Percentiles rank a stretch among this genome's conserved stretches.
Conservation (phyloP, 2,329 filamentous ascomycete genomes). For the Neoscytalidium dimidiatum region DNA sequence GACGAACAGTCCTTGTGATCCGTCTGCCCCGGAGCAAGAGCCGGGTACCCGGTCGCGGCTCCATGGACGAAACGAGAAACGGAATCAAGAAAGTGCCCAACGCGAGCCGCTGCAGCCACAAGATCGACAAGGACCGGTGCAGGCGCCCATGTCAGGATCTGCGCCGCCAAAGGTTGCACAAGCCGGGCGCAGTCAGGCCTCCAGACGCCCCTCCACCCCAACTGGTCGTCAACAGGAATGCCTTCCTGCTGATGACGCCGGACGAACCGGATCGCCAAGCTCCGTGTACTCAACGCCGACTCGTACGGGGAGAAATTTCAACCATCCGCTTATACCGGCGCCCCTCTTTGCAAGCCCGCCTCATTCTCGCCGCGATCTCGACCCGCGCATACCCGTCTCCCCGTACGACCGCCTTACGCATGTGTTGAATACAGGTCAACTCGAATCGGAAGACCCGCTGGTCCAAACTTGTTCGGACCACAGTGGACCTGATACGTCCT, state of each 20-base stretch:
- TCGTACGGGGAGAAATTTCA: background rate
- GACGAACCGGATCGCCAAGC: background rate
- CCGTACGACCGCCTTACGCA: constrained; percentile 11
- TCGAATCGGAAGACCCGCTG: background rate
- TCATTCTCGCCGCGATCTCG: constrained; percentile 10
- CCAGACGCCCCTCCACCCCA: constrained; percentile 8
- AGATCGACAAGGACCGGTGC: constrained; percentile 16
- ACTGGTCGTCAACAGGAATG: background rate
- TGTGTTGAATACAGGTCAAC: background rate
- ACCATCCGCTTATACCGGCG: constrained; percentile 15
- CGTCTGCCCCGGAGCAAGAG: background rate
- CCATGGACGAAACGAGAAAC: background rate
- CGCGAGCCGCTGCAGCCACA: background rate
- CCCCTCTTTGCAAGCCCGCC: constrained; percentile 18
- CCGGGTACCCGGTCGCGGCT: constrained; percentile 2
- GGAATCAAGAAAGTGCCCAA: background rate
- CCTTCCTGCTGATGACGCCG: background rate
- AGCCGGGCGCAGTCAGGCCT: constrained; percentile 9
- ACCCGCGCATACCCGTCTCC: constrained; percentile 16
- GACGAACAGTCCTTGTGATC: constrained; percentile 3
- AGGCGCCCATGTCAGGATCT: constrained; percentile 10
- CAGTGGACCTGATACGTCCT: background rate
- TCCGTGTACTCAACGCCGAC: constrained; percentile 7
- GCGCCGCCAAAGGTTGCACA: constrained; percentile 15
- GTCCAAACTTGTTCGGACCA: background rate